Conservation (phyloP, 2,329 filamentous ascomycete genomes). For the Venturia nashicola region DNA sequence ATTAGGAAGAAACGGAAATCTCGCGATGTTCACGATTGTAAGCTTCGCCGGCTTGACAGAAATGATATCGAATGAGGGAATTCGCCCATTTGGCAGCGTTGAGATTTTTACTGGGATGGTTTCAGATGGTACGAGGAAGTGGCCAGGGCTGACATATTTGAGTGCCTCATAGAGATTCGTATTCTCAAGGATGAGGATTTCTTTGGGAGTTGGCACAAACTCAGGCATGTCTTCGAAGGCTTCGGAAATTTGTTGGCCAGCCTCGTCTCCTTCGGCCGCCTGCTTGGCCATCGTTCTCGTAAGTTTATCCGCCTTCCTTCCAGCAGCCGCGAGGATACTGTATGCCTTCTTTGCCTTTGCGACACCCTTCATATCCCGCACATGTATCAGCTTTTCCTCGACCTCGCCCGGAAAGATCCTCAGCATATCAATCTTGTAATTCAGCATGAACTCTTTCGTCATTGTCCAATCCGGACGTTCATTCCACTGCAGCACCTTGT, state of each 20-base stretch:
- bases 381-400: neutral
- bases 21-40: neutral
- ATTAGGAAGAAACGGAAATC: neutral
- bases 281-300: no score
- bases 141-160: conserved; percentile 24
- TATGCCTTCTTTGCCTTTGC: neutral
- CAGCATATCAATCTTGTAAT: neutral
- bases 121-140: conserved; percentile 18
- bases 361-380: neutral
- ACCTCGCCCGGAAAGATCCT: neutral
- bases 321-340: no score
- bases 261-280: neutral
- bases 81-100: neutral
- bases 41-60: neutral
- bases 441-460: neutral
- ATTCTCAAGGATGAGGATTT: neutral
- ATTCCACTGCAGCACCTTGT: neutral
- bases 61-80: neutral
- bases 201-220: neutral
- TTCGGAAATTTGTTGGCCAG: neutral
- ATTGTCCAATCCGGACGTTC: neutral
- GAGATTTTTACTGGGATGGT: neutral
- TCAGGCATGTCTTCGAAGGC: neutral
- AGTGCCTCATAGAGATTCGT: conserved; percentile 11
- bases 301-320: no score